These are phyloP conservation scores for Chlamydomonas sphaeroides DNA, from an alignment of 139 green algal species.

Conservation along the genomic window DNA sequence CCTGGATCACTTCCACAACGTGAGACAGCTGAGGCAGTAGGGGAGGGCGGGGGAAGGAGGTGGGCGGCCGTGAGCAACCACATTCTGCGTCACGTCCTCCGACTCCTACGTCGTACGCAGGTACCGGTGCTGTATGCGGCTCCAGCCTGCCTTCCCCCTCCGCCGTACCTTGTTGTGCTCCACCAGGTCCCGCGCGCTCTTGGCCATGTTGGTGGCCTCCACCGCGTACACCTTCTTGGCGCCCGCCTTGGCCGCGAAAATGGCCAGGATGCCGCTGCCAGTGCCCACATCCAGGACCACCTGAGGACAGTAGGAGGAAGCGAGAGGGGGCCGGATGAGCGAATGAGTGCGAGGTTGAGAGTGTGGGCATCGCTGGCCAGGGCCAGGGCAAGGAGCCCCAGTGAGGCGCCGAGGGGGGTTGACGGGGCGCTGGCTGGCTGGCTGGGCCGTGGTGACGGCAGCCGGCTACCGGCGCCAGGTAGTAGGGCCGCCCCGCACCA, in stretches of 20 bases:
- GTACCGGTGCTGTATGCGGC: too few species aligned
- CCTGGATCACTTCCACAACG: conserved; percentile 95
- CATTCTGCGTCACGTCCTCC: too few species aligned
- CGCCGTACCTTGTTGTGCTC: conserved; percentile 80
- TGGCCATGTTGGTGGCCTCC: conserved; percentile 95
- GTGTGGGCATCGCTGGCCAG: too few species aligned
- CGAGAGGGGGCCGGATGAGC: neutral
- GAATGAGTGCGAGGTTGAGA: too few species aligned
- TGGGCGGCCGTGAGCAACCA: neutral
- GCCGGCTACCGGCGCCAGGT: too few species aligned
- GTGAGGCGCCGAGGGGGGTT: too few species aligned
- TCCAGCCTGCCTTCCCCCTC: neutral
- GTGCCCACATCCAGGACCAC: conserved; percentile 98
- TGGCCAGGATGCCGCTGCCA: conserved; percentile 95
- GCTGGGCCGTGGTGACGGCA: too few species aligned
- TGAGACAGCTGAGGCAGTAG: conserved; percentile 62
- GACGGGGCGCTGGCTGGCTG: too few species aligned
- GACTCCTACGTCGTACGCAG: too few species aligned
- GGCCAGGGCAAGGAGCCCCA: too few species aligned
- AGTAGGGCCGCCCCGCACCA: neutral
- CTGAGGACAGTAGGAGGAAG: conserved; percentile 20
- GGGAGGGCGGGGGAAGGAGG: neutral
- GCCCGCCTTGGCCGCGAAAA: conserved; percentile 92
- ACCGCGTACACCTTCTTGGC: conserved; percentile 83
- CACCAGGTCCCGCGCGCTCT: conserved; percentile 82